phyloP scores from a whole-genome alignment of 257 asterid genomes.

The Solanum sejunctum region DNA sequence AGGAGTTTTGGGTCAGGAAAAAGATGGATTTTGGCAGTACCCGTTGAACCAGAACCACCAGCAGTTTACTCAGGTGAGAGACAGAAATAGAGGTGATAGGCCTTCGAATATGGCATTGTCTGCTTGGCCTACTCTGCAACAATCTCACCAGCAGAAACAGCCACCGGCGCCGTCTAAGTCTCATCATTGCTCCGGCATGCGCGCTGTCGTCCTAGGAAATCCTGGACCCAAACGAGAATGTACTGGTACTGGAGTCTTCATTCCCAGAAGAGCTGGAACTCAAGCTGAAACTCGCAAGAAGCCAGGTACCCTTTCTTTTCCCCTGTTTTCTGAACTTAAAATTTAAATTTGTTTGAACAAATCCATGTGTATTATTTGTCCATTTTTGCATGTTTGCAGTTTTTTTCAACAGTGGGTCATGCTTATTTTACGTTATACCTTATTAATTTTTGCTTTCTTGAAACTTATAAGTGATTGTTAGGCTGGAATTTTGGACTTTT shows the following conservation, averaged over 20 bases:
- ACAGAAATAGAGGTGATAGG: constrained; percentile 1
- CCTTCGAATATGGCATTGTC: constrained; percentile 10
- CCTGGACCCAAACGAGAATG: constrained; percentile 35
- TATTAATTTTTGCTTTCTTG: neutral
- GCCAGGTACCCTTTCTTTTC: constrained; percentile 17
- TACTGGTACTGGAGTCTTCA: constrained; percentile 73
- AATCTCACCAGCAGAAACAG: constrained; percentile 8
- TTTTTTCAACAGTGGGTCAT: neutral
- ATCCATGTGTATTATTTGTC: neutral
- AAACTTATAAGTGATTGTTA: neutral
- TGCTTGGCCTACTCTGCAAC: constrained; percentile 51
- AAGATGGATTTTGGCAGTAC: constrained; percentile 14
- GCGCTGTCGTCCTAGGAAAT: constrained; percentile 30
- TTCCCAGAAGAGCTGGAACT: constrained; percentile 41
- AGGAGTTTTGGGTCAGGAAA: neutral
- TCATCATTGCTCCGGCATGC: constrained; percentile 24
- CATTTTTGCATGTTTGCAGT: neutral
- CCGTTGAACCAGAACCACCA: constrained; percentile 14
- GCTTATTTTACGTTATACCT: neutral
- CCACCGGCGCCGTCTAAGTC: neutral
- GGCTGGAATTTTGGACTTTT: neutral
- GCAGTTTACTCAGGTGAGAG: constrained; percentile 9
- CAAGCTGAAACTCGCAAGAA: constrained; percentile 29
- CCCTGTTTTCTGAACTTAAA: neutral
- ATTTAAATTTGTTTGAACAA: neutral